These are phyloP conservation scores for Aspergillus campestris DNA, from an alignment of 495 filamentous ascomycete species.

Conservation along the genomic window DNA sequence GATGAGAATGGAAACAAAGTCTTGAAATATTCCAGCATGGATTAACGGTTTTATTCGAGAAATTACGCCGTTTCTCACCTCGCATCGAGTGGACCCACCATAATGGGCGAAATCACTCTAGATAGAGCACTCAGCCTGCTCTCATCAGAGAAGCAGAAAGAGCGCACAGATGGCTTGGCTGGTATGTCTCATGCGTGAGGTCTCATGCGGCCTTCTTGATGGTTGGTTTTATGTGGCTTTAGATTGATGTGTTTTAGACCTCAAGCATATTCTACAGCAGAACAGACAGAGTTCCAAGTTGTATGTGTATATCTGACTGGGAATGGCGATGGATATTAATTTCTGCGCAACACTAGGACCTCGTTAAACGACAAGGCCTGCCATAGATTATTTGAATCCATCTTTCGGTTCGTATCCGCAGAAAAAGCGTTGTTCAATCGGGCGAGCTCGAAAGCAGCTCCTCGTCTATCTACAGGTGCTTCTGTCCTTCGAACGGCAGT, in stretches of 20 bases:
- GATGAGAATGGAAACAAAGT: background rate
- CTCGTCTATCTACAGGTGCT: conserved; percentile 62
- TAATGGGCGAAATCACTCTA: conserved; percentile 32
- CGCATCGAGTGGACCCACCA: conserved; percentile 1
- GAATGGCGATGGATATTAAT: conserved; percentile 10
- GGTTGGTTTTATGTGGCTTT: conserved; percentile 15
- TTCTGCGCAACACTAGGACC: conserved; percentile 25
- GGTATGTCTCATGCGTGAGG: conserved; percentile 25
- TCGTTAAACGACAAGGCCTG: conserved; percentile 64
- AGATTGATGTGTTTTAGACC: conserved; percentile 30
- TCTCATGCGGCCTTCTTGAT: conserved; percentile 17
- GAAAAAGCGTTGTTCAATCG: conserved; percentile 60
- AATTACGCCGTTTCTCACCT: background rate
- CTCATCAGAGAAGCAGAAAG: conserved; percentile 45
- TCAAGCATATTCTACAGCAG: conserved; percentile 55
- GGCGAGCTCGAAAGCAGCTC: conserved; percentile 40
- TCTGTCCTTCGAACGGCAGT: conserved; percentile 62
- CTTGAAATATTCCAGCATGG: background rate
- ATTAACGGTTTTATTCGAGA: background rate
- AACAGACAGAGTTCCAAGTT: conserved; percentile 48
- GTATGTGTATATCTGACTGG: conserved; percentile 27
- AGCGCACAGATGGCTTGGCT: conserved; percentile 43
- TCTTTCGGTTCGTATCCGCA: conserved; percentile 59
- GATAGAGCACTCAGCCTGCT: conserved; percentile 33
- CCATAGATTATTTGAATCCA: conserved; percentile 69